Percentiles rank a stretch among this genome's conserved stretches.
Conservation (phyloP, 257 asterid species). For the Solanum microdontum region DNA sequence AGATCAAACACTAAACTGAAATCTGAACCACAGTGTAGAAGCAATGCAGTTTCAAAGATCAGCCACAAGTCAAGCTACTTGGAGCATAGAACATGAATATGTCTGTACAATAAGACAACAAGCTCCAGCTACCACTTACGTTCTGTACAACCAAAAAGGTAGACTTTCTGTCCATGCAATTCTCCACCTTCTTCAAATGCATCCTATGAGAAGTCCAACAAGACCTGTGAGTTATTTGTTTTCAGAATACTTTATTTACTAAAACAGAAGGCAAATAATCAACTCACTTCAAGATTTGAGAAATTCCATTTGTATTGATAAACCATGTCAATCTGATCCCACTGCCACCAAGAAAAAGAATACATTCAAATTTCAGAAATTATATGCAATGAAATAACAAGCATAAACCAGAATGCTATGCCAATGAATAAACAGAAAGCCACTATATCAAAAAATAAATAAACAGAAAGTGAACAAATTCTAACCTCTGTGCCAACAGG, state of each 20-base stretch:
- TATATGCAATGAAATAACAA: background rate
- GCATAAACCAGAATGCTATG: background rate
- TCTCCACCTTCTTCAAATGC: slow-evolving; percentile 92
- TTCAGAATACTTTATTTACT: background rate
- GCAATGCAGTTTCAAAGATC: background rate
- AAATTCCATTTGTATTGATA: slow-evolving; percentile 84
- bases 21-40: background rate
- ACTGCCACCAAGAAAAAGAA: slow-evolving; percentile 33
- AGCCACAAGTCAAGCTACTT: background rate
- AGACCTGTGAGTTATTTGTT: background rate
- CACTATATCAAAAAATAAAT: background rate
- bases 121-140: slow-evolving; percentile 42
- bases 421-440: background rate
- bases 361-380: background rate
- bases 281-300: slow-evolving; percentile 65
- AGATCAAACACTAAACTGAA: background rate
- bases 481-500: slow-evolving; percentile 76
- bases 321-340: slow-evolving; percentile 93
- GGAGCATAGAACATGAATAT: background rate
- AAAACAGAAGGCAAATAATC: background rate
- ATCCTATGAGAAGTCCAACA: slow-evolving; percentile 33
- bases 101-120: background rate
- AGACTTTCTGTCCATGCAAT: slow-evolving; percentile 54
- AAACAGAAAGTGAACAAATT: background rate
- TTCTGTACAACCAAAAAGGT: slow-evolving; percentile 85